A percentile compares a stretch with the other conserved stretches of the same genome.
These are phyloP conservation scores for Penicillium pulvis DNA, from an alignment of 495 filamentous ascomycete genomes.

Conservation along the genomic window DNA sequence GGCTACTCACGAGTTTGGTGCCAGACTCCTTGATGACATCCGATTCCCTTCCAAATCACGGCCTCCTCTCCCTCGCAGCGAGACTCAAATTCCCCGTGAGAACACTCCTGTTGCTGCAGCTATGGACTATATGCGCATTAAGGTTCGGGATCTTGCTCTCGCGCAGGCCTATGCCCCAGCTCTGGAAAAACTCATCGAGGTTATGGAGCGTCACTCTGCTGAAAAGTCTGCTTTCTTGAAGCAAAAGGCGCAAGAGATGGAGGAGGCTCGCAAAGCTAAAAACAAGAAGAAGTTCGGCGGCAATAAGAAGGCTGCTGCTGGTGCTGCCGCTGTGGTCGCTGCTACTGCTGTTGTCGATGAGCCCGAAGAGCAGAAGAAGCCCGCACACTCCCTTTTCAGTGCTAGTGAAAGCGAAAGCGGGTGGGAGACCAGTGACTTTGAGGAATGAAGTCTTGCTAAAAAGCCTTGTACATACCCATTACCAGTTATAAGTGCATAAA, in stretches of 20 bases:
- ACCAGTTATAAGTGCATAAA: not conserved
- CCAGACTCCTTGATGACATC: slow-evolving; percentile 26
- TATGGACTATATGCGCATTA: slow-evolving; percentile 87
- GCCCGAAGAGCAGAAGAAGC: slow-evolving; percentile 11
- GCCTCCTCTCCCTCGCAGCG: slow-evolving; percentile 10
- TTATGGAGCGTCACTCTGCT: slow-evolving; percentile 31
- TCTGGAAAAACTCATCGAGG: slow-evolving; percentile 65
- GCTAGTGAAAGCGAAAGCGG: slow-evolving; percentile 48
- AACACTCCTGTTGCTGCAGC: slow-evolving; percentile 66
- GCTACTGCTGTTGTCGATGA: slow-evolving; percentile 7
- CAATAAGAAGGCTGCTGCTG: slow-evolving; percentile 12
- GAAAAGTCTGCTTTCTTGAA: slow-evolving; percentile 22
- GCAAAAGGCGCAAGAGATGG: slow-evolving; percentile 24
- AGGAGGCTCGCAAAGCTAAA: slow-evolving; percentile 27
- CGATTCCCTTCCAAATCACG: slow-evolving; percentile 12
- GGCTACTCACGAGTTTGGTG: slow-evolving; percentile 7
- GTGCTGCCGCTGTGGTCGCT: slow-evolving; percentile 11
- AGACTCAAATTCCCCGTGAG: slow-evolving; percentile 7
- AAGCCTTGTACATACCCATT: slow-evolving; percentile 1
- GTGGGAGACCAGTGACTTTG: slow-evolving; percentile 38
- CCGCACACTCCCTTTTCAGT: slow-evolving; percentile 35
- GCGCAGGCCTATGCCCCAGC: slow-evolving; percentile 75
- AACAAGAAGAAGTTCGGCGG: slow-evolving; percentile 29
- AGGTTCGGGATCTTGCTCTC: slow-evolving; percentile 75
- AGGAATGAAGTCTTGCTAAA: not conserved